Percentiles rank a stretch among this genome's conserved stretches.
Conservation (phyloP, 2,329 filamentous ascomycete genomes). For the Alternaria longipes region DNA sequence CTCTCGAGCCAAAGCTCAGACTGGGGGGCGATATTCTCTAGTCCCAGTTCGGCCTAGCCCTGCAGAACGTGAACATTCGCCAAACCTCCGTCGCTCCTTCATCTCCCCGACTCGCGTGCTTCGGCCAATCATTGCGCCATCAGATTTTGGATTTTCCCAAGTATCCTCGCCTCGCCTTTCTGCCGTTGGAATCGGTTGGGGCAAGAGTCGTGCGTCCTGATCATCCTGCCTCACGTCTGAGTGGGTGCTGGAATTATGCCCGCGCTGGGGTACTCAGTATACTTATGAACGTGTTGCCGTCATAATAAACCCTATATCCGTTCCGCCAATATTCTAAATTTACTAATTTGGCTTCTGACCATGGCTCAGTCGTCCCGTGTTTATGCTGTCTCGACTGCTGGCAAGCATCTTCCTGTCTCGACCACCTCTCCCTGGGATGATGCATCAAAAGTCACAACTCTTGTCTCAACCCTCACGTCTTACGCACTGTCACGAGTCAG, state of each 20-base stretch:
- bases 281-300: constrained; percentile 5
- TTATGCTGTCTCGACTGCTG: constrained; percentile 1
- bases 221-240: constrained; percentile 15
- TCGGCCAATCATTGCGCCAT: constrained; percentile 34
- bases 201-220: constrained; percentile 4
- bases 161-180: constrained; percentile 14
- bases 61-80: constrained; percentile 24
- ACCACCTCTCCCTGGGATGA: constrained; percentile 5
- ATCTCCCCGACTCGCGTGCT: constrained; percentile 48
- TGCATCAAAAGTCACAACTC: constrained; percentile 10
- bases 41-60: constrained; percentile 24
- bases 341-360: not conserved
- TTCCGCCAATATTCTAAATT: not conserved
- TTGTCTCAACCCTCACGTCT: constrained; percentile 1
- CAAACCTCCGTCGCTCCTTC: constrained; percentile 45
- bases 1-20: constrained; percentile 13
- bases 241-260: constrained; percentile 6
- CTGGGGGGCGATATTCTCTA: constrained; percentile 21
- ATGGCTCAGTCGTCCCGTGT: not conserved
- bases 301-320: not conserved
- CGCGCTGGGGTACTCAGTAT: not conserved
- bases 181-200: constrained; percentile 9
- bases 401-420: not conserved
- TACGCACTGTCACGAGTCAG: constrained; percentile 14
- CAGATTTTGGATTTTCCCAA: constrained; percentile 21